These are phyloP conservation scores for Elongisporangium undulatum DNA, from an alignment of 352 stramenopile genomes.

Conservation along the genomic window DNA sequence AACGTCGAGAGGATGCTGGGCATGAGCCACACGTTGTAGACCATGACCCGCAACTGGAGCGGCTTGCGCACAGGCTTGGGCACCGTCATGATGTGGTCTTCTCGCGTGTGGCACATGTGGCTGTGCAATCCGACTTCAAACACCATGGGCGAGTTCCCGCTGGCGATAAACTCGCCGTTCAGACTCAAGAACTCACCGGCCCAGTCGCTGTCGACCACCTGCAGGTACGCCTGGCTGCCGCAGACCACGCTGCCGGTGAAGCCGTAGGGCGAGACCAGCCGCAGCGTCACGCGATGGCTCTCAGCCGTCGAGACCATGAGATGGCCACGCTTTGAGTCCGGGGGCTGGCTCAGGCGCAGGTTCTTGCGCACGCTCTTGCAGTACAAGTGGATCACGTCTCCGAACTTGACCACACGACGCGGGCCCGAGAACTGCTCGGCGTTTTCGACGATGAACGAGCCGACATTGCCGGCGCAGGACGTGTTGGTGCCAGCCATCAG, in stretches of 20 bases:
- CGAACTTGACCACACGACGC: slow-evolving; percentile 36
- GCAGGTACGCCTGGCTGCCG: slow-evolving; percentile 48
- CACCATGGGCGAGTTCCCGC: slow-evolving; percentile 36
- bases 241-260: slow-evolving; percentile 33
- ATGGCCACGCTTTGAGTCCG: slow-evolving; percentile 54
- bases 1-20: slow-evolving; percentile 52
- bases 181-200: slow-evolving; percentile 41
- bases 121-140: slow-evolving; percentile 30
- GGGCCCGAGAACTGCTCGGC: slow-evolving; percentile 48
- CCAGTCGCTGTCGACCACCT: slow-evolving; percentile 47
- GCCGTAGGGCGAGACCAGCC: slow-evolving; percentile 53
- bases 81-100: neutral
- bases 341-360: slow-evolving; percentile 31
- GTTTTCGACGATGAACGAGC: slow-evolving; percentile 51
- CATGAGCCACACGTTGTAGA: slow-evolving; percentile 75
- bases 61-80: slow-evolving; percentile 1
- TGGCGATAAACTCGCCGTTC: slow-evolving; percentile 46
- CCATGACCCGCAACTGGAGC: slow-evolving; percentile 51
- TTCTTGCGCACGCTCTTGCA: slow-evolving; percentile 37
- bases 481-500: neutral
- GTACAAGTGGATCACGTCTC: slow-evolving; percentile 51
- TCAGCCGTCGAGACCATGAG: slow-evolving; percentile 36
- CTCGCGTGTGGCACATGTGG: slow-evolving; percentile 14
- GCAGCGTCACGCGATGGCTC: slow-evolving; percentile 26
- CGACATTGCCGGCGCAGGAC: slow-evolving; percentile 6